Conservation (phyloP, 495 filamentous ascomycete species). For the Podospora bellae-mahoneyi region DNA sequence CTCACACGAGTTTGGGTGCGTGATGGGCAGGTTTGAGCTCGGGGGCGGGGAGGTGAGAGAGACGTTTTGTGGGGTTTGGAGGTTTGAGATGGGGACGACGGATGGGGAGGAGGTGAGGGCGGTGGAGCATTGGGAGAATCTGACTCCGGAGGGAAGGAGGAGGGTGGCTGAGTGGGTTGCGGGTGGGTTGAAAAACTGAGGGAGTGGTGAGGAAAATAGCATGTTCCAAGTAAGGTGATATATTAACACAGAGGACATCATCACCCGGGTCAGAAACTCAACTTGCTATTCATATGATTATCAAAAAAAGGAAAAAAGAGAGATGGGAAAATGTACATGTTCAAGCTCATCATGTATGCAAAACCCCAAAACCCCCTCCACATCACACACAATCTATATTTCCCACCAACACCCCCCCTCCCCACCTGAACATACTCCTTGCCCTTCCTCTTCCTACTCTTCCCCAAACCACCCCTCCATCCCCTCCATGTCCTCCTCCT, state of each 20-base stretch:
- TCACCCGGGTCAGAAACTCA: too few relatives aligned
- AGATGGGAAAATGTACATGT: too few relatives aligned
- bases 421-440: neutral
- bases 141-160: neutral
- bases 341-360: too few relatives aligned
- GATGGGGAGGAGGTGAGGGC: conserved; percentile 19
- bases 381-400: neutral
- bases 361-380: neutral
- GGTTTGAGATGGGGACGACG: conserved; percentile 14
- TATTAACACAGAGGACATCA: neutral
- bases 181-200: neutral
- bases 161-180: neutral
- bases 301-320: too few relatives aligned
- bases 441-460: neutral
- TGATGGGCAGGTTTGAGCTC: conserved; percentile 22
- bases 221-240: neutral
- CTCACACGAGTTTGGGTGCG: conserved; percentile 23
- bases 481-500: neutral
- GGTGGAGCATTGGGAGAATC: conserved; percentile 28
- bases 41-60: neutral
- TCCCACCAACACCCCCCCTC: too few relatives aligned
- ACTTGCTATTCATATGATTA: too few relatives aligned
- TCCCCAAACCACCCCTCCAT: neutral
- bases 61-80: conserved; percentile 31
- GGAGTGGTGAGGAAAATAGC: neutral